A percentile compares a stretch with the other conserved stretches of the same genome.
Evolutionary conservation across 2,329 filamentous ascomycete genomes (phyloP).

Genomic region (Purpureocillium lavendulum): DNA sequence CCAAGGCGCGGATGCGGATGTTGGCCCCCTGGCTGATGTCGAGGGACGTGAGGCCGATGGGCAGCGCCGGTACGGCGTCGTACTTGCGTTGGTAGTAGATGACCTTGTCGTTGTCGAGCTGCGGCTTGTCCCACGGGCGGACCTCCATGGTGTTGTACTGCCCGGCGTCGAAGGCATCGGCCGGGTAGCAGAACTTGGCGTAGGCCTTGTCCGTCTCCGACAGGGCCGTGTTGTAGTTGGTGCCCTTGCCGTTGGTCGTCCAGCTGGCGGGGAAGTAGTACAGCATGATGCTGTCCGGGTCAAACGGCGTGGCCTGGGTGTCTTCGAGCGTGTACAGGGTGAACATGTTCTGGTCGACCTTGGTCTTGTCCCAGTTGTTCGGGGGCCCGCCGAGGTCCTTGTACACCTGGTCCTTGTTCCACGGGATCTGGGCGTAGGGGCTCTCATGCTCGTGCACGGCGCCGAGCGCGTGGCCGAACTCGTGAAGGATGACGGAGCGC

Average conservation of each 20-base stretch:
- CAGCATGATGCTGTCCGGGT: slow-evolving; percentile 13
- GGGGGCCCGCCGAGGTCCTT: slow-evolving; percentile 2
- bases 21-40: background rate
- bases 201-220: slow-evolving; percentile 12
- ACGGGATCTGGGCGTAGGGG: slow-evolving; percentile 1
- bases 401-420: slow-evolving; percentile 6
- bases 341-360: slow-evolving; percentile 7
- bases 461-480: slow-evolving; percentile 1
- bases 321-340: background rate
- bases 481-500: background rate
- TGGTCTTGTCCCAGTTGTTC: slow-evolving; percentile 6
- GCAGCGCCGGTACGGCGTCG: background rate
- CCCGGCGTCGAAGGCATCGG: slow-evolving; percentile 1
- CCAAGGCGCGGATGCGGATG: background rate
- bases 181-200: slow-evolving; percentile 9
- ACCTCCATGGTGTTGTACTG: slow-evolving; percentile 11
- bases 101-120: background rate
- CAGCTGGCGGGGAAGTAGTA: slow-evolving; percentile 10
- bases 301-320: slow-evolving; percentile 9
- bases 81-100: slow-evolving; percentile 4
- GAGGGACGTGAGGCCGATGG: background rate
- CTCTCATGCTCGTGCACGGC: slow-evolving; percentile 6
- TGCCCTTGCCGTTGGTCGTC: slow-evolving; percentile 7
- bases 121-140: slow-evolving; percentile 4
- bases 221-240: slow-evolving; percentile 9